Base-by-base conservation (phyloP, 768 basidiomycete genomes). In the Cystobasidium ongulense region DNA sequence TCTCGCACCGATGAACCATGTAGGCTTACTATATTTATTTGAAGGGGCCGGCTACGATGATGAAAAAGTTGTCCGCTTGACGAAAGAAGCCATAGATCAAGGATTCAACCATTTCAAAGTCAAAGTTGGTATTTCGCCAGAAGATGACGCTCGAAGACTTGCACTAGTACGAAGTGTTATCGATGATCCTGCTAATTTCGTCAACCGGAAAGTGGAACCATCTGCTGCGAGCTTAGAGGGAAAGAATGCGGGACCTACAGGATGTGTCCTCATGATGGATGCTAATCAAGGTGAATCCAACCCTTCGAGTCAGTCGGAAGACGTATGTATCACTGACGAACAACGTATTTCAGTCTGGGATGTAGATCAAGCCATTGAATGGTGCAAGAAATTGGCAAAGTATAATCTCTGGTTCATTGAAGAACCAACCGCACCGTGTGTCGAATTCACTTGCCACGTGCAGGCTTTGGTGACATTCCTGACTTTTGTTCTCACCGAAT, bases 51-150 rank as follows among this genome's bases (percentile, higher is more conserved):
- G 92, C 1, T 98, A 97, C 82, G 87, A 86, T 21, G 93, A 97
- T 80, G 93, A 95, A 80, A 96, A 96, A 80, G 87, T 98, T 29
- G 86, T 87, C 0, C 85, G 87, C 8, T 85, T 98, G 64, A 96
- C 92, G 1, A 10, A 88, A 78, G 91, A 93, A 79, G 90, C 92
- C 36, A 84, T 98, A 64, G 82, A 85, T 27, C 86, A 86, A 53
- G 94, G 94, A 25, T 98, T 98, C 86, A 95, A 91, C 83, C 93
- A 96, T 83, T 98, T 98, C 87, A 97, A 97, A 80, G 82, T 77
- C 61, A 98, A 97, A 84, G 95, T 98, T 76, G 95, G 95, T 66
- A 88, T 89, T 29, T 85, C 90, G 81, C 84, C 86, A 72, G 86
- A 87, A 43, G 87, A 88, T 80, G 95, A 96, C 82, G 83, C 93